These are phyloP conservation scores for Sordariomycetes sp. DNA, from an alignment of 2,329 filamentous ascomycete species.

Conservation along the genomic window DNA sequence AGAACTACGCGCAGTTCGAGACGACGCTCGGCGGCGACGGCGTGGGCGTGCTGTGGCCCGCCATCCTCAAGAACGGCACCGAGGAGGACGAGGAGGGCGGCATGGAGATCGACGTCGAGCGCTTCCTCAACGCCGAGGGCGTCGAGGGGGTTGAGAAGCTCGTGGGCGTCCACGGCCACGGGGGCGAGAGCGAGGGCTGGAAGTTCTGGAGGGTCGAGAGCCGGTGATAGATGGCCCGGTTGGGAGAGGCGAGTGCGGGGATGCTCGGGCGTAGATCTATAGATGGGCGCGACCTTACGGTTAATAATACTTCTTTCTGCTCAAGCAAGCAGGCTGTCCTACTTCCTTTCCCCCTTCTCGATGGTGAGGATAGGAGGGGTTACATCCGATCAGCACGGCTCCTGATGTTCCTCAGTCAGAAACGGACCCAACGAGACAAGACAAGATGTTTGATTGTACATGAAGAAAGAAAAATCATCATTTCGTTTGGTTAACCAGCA, in stretches of 20 bases:
- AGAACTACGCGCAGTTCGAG: constrained; percentile 77
- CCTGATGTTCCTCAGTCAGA: too few species aligned
- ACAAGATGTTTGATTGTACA: too few species aligned
- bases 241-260: too few species aligned
- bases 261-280: constrained; percentile 7
- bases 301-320: too few species aligned
- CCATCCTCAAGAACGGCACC: constrained; percentile 77
- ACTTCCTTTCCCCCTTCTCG: too few species aligned
- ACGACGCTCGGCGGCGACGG: constrained; percentile 89
- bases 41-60: constrained; percentile 89
- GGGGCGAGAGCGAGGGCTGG: constrained; percentile 68
- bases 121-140: constrained; percentile 72
- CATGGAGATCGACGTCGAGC: constrained; percentile 86
- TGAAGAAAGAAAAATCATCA: too few species aligned
- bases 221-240: constrained; percentile 4
- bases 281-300: too few species aligned
- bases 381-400: too few species aligned
- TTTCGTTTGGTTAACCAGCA: too few species aligned
- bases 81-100: constrained; percentile 70
- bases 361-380: too few species aligned
- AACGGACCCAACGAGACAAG: too few species aligned
- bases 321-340: too few species aligned
- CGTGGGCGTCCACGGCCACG: constrained; percentile 66
- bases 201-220: constrained; percentile 72
- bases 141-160: constrained; percentile 79